Conservation (phyloP, 495 filamentous ascomycete species). For the Podospora bellae-mahoneyi region DNA sequence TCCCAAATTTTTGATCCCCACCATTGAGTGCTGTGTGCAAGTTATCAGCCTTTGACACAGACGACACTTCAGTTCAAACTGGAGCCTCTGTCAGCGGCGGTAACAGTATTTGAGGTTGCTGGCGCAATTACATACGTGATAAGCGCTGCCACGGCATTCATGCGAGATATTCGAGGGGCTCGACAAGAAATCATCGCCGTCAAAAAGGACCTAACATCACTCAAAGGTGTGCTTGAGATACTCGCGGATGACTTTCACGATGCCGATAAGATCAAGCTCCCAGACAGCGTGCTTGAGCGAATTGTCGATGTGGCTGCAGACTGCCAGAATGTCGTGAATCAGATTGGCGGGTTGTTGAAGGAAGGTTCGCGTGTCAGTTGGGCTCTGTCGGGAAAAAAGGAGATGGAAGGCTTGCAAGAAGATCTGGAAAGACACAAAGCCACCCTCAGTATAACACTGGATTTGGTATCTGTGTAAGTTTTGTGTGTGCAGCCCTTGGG, state of each 20-base stretch:
- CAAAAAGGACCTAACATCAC: neutral
- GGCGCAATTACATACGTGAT: neutral
- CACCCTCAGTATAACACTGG: neutral
- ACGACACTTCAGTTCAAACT: neutral
- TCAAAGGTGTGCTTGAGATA: neutral
- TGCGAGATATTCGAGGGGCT: neutral
- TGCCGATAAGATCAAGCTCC: neutral
- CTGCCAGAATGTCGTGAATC: neutral
- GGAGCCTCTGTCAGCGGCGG: slow-evolving; percentile 3
- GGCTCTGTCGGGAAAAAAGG: neutral
- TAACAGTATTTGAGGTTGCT: neutral
- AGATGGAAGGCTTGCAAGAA: neutral
- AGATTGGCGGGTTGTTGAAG: neutral
- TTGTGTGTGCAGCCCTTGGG: neutral
- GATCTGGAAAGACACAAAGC: slow-evolving; percentile 6
- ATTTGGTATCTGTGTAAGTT: slow-evolving; percentile 4
- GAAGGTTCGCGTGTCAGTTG: neutral
- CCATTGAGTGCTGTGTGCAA: too few relatives aligned
- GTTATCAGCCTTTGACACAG: neutral
- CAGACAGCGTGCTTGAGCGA: neutral
- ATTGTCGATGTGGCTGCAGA: neutral
- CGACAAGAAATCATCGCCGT: neutral
- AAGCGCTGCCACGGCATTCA: neutral
- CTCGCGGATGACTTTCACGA: neutral
- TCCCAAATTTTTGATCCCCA: too few relatives aligned